Evolutionary conservation across 2,329 filamentous ascomycete genomes (phyloP).

Genomic region (Xenoacremonium recifei): DNA sequence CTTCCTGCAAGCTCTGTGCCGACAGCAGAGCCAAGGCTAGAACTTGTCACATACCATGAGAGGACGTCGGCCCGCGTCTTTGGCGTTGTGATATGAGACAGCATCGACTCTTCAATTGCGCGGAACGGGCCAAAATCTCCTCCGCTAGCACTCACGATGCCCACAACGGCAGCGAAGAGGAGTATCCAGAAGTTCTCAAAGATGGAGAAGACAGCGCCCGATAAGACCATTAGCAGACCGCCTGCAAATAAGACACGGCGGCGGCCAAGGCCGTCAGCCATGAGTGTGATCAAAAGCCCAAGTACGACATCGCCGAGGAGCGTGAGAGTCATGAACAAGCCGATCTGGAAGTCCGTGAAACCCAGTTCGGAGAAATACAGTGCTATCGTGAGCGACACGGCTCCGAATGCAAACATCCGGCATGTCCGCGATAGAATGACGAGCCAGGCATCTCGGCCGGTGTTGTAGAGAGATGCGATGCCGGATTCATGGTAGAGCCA

Average conservation of each 20-base stretch:
- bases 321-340: conserved; percentile 64
- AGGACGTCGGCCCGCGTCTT: conserved; percentile 60
- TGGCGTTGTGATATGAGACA: conserved; percentile 58
- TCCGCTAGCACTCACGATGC: conserved; percentile 61
- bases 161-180: conserved; percentile 55
- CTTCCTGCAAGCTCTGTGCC: conserved; percentile 53
- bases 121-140: conserved; percentile 68
- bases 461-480: conserved; percentile 42
- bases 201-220: conserved; percentile 52
- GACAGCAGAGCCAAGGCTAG: conserved; percentile 52
- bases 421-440: conserved; percentile 36
- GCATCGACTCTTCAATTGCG: conserved; percentile 63
- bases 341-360: conserved; percentile 58
- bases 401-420: conserved; percentile 64
- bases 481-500: conserved; percentile 47
- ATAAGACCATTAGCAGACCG: conserved; percentile 54
- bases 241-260: conserved; percentile 53
- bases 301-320: conserved; percentile 60
- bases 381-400: conserved; percentile 58
- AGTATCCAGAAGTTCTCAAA: conserved; percentile 60
- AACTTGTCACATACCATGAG: conserved; percentile 62
- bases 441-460: conserved; percentile 37
- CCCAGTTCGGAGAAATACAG: conserved; percentile 57
- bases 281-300: conserved; percentile 54
- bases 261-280: conserved; percentile 58